Percentiles rank a stretch among this genome's conserved stretches.
These are phyloP conservation scores for Chalaropsis thielavioides DNA, from an alignment of 2,329 filamentous ascomycete genomes.

Conservation along the genomic window DNA sequence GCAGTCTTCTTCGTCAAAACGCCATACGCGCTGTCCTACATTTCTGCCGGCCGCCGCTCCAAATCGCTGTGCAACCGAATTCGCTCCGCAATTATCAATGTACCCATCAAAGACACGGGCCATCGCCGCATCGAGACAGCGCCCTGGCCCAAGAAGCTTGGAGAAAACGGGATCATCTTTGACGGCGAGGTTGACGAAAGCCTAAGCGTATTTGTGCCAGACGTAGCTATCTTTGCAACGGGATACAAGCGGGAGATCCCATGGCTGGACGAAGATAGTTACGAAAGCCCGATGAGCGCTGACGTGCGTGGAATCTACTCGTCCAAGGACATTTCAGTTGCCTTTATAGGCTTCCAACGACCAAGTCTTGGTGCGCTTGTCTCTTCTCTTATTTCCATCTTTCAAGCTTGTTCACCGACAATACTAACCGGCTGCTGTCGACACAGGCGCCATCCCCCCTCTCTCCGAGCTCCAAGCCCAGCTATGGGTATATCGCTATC, in stretches of 20 bases:
- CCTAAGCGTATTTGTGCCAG: constrained; percentile 25
- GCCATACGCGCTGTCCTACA: constrained; percentile 30
- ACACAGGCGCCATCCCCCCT: constrained; percentile 32
- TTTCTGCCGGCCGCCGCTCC: constrained; percentile 27
- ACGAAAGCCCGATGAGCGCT: constrained; percentile 32
- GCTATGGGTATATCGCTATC: constrained; percentile 31
- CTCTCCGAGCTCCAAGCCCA: constrained; percentile 36
- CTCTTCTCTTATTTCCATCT: no score
- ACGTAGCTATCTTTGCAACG: constrained; percentile 34
- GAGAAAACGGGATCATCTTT: constrained; percentile 23
- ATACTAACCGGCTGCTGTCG: background rate
- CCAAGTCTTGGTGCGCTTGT: constrained; percentile 28
- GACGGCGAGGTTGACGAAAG: background rate
- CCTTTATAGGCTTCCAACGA: constrained; percentile 35
- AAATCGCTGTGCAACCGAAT: constrained; percentile 25
- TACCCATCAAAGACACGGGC: constrained; percentile 27
- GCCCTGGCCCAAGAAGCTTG: constrained; percentile 30
- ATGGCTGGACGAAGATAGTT: constrained; percentile 27
- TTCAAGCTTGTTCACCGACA: background rate
- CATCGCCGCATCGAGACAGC: constrained; percentile 31
- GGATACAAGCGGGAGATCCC: constrained; percentile 31
- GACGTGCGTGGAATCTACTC: constrained; percentile 41
- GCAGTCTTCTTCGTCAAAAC: constrained; percentile 34
- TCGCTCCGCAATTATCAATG: constrained; percentile 28
- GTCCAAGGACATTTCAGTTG: constrained; percentile 26